These are phyloP conservation scores for Fraxinus albicans DNA, from an alignment of 305 asterid genomes.

Conservation along the genomic window DNA sequence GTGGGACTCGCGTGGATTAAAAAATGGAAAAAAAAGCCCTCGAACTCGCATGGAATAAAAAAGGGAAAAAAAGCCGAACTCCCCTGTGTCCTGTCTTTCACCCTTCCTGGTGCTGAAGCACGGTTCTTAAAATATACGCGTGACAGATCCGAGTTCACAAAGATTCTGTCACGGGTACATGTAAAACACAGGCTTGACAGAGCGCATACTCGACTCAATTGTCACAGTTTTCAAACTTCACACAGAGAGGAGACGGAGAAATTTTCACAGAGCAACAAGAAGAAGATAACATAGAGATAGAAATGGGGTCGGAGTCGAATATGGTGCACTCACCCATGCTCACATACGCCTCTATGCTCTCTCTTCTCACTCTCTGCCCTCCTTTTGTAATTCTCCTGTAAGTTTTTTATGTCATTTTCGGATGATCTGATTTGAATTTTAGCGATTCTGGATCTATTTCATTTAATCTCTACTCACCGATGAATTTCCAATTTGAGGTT, in stretches of 20 bases:
- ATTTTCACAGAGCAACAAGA: background rate
- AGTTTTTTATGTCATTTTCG: constrained; percentile 24
- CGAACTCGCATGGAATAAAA: too few species aligned
- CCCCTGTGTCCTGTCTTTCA: too few species aligned
- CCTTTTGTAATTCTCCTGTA: constrained; percentile 92
- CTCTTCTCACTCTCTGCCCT: constrained; percentile 79
- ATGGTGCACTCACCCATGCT: constrained; percentile 73
- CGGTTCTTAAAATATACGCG: background rate
- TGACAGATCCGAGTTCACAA: background rate
- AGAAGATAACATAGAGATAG: background rate
- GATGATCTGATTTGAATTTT: background rate
- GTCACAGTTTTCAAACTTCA: background rate
- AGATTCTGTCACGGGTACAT: too few species aligned
- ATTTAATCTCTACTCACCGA: background rate
- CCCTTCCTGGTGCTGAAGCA: too few species aligned
- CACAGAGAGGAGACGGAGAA: background rate
- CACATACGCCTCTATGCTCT: constrained; percentile 76
- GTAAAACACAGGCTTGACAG: too few species aligned
- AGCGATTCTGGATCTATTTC: background rate
- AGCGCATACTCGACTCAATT: background rate
- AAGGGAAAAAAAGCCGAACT: too few species aligned
- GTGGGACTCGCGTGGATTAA: too few species aligned
- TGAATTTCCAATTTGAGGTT: background rate
- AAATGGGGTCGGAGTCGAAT: constrained; percentile 51
- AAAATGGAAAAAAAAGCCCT: too few species aligned